These are phyloP conservation scores for Agaricus subrufescens DNA, from an alignment of 768 basidiomycete species.

Conservation along the genomic window DNA sequence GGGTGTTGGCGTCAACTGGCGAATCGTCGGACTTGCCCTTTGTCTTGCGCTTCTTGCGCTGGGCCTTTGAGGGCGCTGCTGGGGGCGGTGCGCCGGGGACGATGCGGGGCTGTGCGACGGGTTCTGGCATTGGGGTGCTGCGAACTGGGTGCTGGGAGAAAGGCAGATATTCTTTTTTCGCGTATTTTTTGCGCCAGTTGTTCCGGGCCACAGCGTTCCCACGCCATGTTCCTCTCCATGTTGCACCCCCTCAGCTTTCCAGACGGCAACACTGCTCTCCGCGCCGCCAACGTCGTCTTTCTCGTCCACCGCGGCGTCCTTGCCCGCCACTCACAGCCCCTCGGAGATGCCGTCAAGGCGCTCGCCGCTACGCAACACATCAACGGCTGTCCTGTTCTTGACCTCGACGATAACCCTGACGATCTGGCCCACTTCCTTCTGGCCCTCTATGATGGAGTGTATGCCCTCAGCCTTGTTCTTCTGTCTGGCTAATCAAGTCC, in stretches of 20 bases:
- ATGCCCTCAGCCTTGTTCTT: constrained; percentile 18
- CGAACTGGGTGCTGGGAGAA: background rate
- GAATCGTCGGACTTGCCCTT: constrained; percentile 40
- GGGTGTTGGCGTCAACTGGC: constrained; percentile 39
- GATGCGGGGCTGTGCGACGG: constrained; percentile 40
- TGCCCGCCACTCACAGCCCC: constrained; percentile 53
- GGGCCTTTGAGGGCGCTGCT: constrained; percentile 51
- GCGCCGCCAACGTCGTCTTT: constrained; percentile 56
- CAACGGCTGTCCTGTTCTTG: constrained; percentile 54
- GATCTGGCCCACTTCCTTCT: constrained; percentile 57
- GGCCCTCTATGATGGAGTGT: constrained; percentile 72
- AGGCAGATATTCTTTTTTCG: background rate
- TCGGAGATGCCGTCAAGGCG: constrained; percentile 35
- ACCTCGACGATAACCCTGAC: constrained; percentile 49
- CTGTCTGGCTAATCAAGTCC: background rate
- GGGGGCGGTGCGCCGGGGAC: constrained; percentile 78
- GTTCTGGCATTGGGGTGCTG: constrained; percentile 31
- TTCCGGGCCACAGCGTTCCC: constrained; percentile 1
- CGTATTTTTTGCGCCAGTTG: no score
- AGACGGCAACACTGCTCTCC: constrained; percentile 67
- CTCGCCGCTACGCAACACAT: constrained; percentile 27
- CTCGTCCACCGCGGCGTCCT: constrained; percentile 66
- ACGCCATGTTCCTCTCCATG: constrained; percentile 3
- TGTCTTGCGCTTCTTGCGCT: constrained; percentile 65
- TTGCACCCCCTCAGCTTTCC: constrained; percentile 53